phyloP scores from a whole-genome alignment of 371 early-diverging fungal genomes.

The Mortierella sp. region DNA sequence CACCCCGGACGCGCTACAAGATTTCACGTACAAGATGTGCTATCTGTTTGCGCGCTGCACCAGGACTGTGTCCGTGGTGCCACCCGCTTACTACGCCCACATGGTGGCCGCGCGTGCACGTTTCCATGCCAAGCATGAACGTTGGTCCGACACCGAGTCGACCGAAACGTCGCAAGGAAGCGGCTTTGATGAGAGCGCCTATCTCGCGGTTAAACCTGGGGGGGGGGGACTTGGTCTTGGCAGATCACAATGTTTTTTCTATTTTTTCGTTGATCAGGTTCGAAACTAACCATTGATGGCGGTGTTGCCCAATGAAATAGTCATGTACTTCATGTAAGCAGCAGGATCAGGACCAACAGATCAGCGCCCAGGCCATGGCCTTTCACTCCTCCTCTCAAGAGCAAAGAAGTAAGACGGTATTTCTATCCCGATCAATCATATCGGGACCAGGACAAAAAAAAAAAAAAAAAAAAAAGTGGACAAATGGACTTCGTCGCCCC shows the following conservation, averaged over 20 bases:
- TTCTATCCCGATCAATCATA: no score
- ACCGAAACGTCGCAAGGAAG: conserved; percentile 1
- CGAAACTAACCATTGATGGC: no score
- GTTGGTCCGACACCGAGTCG: conserved; percentile 30
- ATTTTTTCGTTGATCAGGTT: not conserved
- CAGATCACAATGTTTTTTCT: not conserved
- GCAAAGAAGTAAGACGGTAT: no score
- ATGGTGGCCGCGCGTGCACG: conserved; percentile 81
- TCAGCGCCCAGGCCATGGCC: no score
- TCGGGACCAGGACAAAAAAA: no score
- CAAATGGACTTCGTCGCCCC: no score
- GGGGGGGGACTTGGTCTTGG: not conserved
- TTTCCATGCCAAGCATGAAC: conserved; percentile 58
- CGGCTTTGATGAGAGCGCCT: conserved; percentile 24
- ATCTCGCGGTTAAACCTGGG: conserved; percentile 32
- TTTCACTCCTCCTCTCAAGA: no score
- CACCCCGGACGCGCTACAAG: conserved; percentile 79
- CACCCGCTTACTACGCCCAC: conserved; percentile 62
- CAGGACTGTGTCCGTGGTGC: conserved; percentile 80
- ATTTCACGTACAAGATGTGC: conserved; percentile 88
- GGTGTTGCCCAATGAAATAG: conserved; percentile 12
- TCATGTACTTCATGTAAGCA: conserved; percentile 49
- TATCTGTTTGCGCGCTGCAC: conserved; percentile 90
- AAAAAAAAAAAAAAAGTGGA: no score
- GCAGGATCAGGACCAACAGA: not conserved